Conservation (phyloP, 768 basidiomycete species). For the Russula brevipes region DNA sequence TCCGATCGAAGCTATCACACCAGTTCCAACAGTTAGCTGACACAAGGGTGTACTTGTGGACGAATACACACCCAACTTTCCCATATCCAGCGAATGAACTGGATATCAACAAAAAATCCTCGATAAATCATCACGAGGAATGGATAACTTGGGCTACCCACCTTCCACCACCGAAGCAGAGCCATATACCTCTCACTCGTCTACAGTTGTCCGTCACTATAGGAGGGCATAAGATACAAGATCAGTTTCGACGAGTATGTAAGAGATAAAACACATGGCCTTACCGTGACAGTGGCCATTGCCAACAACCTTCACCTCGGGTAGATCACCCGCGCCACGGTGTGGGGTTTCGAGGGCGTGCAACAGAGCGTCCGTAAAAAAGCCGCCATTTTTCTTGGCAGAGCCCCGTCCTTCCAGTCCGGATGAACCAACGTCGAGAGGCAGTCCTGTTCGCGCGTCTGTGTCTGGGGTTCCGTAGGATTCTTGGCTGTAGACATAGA, state of each 20-base stretch:
- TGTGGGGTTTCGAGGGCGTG: constrained; percentile 68
- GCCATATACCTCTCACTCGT: constrained; percentile 81
- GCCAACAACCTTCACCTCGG: constrained; percentile 81
- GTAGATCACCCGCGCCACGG: constrained; percentile 40
- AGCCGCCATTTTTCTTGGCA: constrained; percentile 68
- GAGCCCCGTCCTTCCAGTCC: constrained; percentile 56
- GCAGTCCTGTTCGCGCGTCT: constrained; percentile 51
- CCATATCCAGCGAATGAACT: constrained; percentile 83
- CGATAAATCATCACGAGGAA: constrained; percentile 14
- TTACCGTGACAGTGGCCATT: constrained; percentile 89
- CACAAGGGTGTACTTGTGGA: background rate
- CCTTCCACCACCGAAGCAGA: constrained; percentile 87
- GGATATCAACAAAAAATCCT: background rate
- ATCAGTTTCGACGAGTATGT: constrained; percentile 22
- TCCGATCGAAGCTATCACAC: constrained; percentile 70
- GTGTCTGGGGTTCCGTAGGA: constrained; percentile 66
- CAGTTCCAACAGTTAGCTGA: constrained; percentile 1
- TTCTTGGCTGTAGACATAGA: constrained; percentile 50
- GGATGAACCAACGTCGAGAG: constrained; percentile 64
- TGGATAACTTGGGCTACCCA: constrained; percentile 33
- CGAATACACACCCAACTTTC: constrained; percentile 55
- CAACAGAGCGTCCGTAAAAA: constrained; percentile 79
- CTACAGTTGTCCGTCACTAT: constrained; percentile 85
- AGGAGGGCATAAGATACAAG: background rate
- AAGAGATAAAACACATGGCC: constrained; percentile 23